Evolutionary conservation across 2,329 filamentous ascomycete genomes (phyloP), one percentile per base, ranked within the genome.

Genomic region (Trichoderma atroviride): DNA sequence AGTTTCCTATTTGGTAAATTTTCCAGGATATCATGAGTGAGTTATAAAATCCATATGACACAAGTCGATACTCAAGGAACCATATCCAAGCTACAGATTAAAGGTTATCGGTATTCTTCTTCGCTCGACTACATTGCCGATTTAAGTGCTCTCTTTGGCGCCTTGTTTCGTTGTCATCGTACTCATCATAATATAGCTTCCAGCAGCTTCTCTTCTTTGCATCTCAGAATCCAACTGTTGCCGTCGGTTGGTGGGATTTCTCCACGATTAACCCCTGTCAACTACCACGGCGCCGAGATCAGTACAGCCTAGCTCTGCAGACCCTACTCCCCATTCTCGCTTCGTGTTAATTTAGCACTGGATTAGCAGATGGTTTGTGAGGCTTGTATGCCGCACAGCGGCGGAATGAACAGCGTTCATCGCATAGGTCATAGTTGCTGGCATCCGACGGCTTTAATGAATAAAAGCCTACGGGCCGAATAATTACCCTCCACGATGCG

Each of bases 241-340:
- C 62, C 52, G 62, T 47, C 62, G 62, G 62, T 6, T 24, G 11
- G 52, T 65, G 33, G 27, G 4, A 22, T 13, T 57, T 65, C 62
- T 16, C 62, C 62, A 65, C 62, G 62, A 65, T 65, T 33, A 10
- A 24, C 35, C 62, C 62, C 62, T 65, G 62, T 47, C 35, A 50
- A 61, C 33, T 33, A 47, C 24, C 11, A 6, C 52, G 22, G 27
- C 24, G n/a, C 52, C 27, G 27, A 33, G 52, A 65, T 56, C 62
- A 47, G 24, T 56, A 22, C 31, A 43, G 27, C n/a, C 47, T 43
- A 22, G 40, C 35, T 35, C 56, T 31, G 10, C 4, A 24, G n/a
- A 5, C 9, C 9, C 10, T 50, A 50, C 22, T 50, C 4, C 22
- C 37, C 37, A 19, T 27, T 64, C 33, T 19, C n/a, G 35, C 27